Evolutionary conservation across 1,284 basidiomycete genomes (phyloP), one percentile per base, ranked within the genome.

Genomic region (Wolfiporia cocos): DNA sequence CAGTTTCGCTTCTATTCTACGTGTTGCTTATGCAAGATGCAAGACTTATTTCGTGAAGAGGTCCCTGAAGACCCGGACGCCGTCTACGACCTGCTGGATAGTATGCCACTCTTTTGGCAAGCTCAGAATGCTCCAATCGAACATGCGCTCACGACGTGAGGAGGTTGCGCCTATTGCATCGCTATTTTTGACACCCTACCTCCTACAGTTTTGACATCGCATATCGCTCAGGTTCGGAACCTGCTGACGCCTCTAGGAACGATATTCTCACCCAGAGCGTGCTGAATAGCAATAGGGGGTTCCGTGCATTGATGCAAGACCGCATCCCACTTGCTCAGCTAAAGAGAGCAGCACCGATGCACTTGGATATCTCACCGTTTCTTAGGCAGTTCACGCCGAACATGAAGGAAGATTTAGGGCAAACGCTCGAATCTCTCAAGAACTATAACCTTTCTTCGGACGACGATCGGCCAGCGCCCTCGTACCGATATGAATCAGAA

Each of bases 171-270:
- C n/a, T n/a, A n/a, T n/a, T n/a, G n/a, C n/a, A n/a, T n/a, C n/a
- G n/a, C n/a, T n/a, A n/a, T n/a, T n/a, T n/a, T n/a, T n/a, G n/a
- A n/a, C n/a, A n/a, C n/a, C n/a, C n/a, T n/a, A n/a, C n/a, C n/a
- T n/a, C n/a, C n/a, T 35, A 21, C 48, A 88, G 86, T 14, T 76
- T 71, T 49, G 86, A 89, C 52, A 59, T 83, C 23, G 64, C 74
- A 2, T 74, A 78, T 48, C 68, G 70, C 28, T 65, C 73, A 20
- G 73, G 72, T 6, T 63, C 70, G 14, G 73, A 75, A 47, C 73
- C 74, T 0, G 34, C 43, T 5, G 49, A 65, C 14, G 44, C 58
- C 2, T 67, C 69, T 1, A 65, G 75, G 40, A 65, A 78, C 2
- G 74, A 79, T 51, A 81, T 85, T 51, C 59, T 85, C 19, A 67